Percentiles rank a stretch among this genome's conserved stretches.
phyloP scores from a whole-genome alignment of 306 rosid genomes.

The Rosa persica region DNA sequence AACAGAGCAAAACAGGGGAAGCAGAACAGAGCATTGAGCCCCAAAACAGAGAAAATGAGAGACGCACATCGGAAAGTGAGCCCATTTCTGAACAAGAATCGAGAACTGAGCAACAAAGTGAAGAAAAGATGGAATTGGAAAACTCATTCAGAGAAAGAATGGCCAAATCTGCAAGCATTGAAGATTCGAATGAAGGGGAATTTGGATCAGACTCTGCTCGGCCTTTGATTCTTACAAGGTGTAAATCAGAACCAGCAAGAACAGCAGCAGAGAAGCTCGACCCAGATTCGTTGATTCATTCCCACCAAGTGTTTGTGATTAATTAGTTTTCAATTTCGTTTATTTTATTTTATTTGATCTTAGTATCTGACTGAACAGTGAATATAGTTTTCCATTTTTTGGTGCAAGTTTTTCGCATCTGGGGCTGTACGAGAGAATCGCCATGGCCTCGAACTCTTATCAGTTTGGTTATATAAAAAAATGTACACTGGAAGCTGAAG shows the following conservation, averaged over 20 bases:
- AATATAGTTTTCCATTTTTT: background rate
- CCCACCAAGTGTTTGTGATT: slow-evolving; percentile 45
- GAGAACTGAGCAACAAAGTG: slow-evolving; percentile 28
- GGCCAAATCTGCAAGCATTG: slow-evolving; percentile 30
- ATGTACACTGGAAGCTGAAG: slow-evolving; percentile 13
- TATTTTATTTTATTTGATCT: background rate
- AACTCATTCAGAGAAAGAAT: slow-evolving; percentile 37
- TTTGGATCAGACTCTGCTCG: slow-evolving; percentile 21
- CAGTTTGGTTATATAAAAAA: slow-evolving; percentile 15
- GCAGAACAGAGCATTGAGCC: slow-evolving; percentile 10
- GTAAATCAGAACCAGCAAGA: slow-evolving; percentile 86
- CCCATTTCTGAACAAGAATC: slow-evolving; percentile 38
- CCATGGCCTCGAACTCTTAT: slow-evolving; percentile 10
- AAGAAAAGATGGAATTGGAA: slow-evolving; percentile 35
- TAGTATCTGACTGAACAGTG: slow-evolving; percentile 6
- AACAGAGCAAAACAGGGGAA: slow-evolving; percentile 29
- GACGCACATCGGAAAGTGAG: slow-evolving; percentile 31
- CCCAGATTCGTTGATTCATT: slow-evolving; percentile 50
- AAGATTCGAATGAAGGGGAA: slow-evolving; percentile 25
- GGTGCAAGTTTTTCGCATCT: slow-evolving; percentile 6
- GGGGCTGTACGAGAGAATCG: slow-evolving; percentile 45
- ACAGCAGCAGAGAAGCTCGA: slow-evolving; percentile 44
- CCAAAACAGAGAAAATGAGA: slow-evolving; percentile 25
- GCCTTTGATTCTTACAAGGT: slow-evolving; percentile 62
- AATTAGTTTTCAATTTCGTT: slow-evolving; percentile 20